phyloP scores from a whole-genome alignment of 2,329 filamentous ascomycete species.

The Dactylellina cionopaga region DNA sequence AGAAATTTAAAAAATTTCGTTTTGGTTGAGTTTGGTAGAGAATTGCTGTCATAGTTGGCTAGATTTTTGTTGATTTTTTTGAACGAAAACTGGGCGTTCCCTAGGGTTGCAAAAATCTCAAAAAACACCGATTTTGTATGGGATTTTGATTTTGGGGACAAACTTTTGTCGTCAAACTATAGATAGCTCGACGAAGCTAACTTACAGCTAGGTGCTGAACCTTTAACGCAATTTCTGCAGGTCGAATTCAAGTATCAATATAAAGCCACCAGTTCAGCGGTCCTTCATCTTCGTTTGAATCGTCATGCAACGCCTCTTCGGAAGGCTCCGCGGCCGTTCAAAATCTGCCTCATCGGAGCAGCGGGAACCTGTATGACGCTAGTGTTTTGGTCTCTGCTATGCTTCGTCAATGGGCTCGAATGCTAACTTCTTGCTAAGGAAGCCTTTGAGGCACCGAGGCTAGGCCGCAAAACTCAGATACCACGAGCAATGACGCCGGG shows the following conservation, averaged over 20 bases:
- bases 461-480: not conserved
- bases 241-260: no score
- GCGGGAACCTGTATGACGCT: slow-evolving; percentile 3
- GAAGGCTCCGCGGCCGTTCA: slow-evolving; percentile 8
- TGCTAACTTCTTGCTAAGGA: not conserved
- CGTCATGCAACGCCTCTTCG: not conserved
- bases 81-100: no score
- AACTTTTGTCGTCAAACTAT: no score
- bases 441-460: not conserved
- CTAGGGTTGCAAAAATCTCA: no score
- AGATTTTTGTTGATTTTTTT: no score
- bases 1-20: no score
- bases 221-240: not conserved
- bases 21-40: no score
- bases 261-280: no score
- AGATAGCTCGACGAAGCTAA: not conserved
- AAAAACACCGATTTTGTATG: no score
- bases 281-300: no score
- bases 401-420: not conserved
- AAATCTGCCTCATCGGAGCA: not conserved
- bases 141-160: no score
- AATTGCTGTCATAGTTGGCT: no score
- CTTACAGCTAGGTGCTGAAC: not conserved
- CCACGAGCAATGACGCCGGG: not conserved
- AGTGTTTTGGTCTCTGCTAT: not conserved